Evolutionary conservation across 768 basidiomycete species (phyloP).

Genomic region (Podaxis carcinomalis): DNA sequence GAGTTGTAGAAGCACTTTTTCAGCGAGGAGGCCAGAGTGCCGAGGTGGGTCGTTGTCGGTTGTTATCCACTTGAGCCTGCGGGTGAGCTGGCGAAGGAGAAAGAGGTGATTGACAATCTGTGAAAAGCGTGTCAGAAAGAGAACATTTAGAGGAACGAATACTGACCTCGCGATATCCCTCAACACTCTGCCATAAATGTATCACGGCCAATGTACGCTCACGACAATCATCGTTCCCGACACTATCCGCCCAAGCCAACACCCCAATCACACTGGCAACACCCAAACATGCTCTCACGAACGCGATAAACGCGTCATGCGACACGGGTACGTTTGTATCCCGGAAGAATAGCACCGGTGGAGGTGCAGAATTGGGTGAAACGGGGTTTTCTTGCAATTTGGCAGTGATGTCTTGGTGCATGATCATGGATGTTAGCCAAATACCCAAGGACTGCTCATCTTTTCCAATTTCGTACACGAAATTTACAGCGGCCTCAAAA

Average conservation of each 20-base stretch:
- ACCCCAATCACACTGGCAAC: constrained; percentile 64
- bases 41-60: constrained; percentile 57
- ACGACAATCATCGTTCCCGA: constrained; percentile 59
- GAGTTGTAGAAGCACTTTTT: constrained; percentile 61
- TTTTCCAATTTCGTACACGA: constrained; percentile 56
- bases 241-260: constrained; percentile 78
- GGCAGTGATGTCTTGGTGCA: constrained; percentile 46
- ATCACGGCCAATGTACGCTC: constrained; percentile 61
- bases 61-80: constrained; percentile 71
- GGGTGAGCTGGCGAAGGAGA: constrained; percentile 65
- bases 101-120: constrained; percentile 75
- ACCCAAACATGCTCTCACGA: constrained; percentile 65
- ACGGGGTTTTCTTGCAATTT: constrained; percentile 41
- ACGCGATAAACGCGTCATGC: constrained; percentile 58
- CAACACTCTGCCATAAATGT: constrained; percentile 59
- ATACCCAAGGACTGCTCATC: constrained; percentile 70
- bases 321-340: constrained; percentile 19
- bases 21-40: constrained; percentile 61
- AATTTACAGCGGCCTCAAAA: constrained; percentile 40
- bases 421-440: constrained; percentile 67
- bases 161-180: constrained; percentile 70
- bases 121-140: background rate
- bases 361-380: constrained; percentile 26
- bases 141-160: background rate
- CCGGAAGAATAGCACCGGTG: constrained; percentile 30